These are phyloP conservation scores for Phytomonas francai DNA, from an alignment of 208 protist genomes.

Conservation along the genomic window DNA sequence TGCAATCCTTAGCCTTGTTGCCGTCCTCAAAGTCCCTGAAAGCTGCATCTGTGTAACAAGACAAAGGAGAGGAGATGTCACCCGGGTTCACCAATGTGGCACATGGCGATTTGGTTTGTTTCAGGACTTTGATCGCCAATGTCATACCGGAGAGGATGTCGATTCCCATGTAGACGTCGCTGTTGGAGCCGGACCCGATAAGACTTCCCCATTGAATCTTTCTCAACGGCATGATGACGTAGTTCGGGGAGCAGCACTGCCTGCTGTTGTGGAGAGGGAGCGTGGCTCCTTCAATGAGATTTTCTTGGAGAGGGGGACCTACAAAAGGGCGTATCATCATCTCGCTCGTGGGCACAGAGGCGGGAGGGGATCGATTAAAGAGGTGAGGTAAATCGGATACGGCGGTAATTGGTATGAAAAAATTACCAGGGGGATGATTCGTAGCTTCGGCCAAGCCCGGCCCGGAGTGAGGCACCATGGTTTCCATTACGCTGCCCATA, in stretches of 20 bases:
- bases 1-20: neutral
- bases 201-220: conserved; percentile 51
- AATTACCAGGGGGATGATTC: neutral
- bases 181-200: conserved; percentile 49
- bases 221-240: conserved; percentile 32
- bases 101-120: conserved; percentile 10
- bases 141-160: conserved; percentile 41
- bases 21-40: neutral
- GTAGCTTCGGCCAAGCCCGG: too few relatives aligned
- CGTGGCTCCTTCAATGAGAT: neutral
- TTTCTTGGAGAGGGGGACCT: neutral
- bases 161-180: conserved; percentile 65
- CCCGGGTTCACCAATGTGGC: neutral
- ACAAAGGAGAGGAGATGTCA: neutral
- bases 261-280: conserved; percentile 1
- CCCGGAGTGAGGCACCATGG: too few relatives aligned
- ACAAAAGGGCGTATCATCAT: neutral
- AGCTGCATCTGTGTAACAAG: neutral
- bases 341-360: neutral
- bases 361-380: neutral
- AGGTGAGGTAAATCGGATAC: neutral
- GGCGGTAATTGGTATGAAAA: neutral
- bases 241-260: conserved; percentile 12
- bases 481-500: too few relatives aligned
- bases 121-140: conserved; percentile 73